Percentiles rank a stretch among this genome's conserved stretches.
phyloP scores from a whole-genome alignment of 371 early-diverging fungal species.

The Mortierella sp. region DNA sequence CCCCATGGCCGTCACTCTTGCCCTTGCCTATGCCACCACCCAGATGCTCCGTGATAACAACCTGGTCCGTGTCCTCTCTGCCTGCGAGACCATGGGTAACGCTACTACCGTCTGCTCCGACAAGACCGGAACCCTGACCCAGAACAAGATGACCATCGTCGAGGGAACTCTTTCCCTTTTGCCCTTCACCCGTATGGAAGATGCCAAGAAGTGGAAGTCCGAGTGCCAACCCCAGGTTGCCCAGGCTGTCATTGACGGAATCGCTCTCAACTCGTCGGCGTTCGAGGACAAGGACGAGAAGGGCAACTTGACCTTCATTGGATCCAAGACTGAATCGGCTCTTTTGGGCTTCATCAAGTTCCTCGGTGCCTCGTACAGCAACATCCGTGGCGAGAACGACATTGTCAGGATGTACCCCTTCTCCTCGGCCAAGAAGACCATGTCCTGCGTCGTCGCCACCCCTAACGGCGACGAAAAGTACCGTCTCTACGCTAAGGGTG shows the following conservation, averaged over 20 bases:
- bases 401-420: constrained; percentile 80
- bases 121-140: constrained; percentile 93
- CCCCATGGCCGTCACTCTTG: constrained; percentile 83
- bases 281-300: constrained; percentile 86
- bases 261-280: constrained; percentile 92
- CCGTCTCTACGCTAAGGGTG: constrained; percentile 85
- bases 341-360: constrained; percentile 80
- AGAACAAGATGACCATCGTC: constrained; percentile 95
- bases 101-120: constrained; percentile 95
- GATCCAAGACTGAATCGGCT: constrained; percentile 96
- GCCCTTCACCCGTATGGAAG: constrained; percentile 57
- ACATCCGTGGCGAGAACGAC: constrained; percentile 67
- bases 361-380: constrained; percentile 74
- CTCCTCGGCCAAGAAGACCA: constrained; percentile 85
- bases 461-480: constrained; percentile 60
- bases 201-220: constrained; percentile 62
- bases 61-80: constrained; percentile 87
- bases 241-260: constrained; percentile 69
- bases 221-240: constrained; percentile 56
- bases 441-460: constrained; percentile 77
- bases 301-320: constrained; percentile 81
- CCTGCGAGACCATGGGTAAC: constrained; percentile 96
- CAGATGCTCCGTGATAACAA: constrained; percentile 94
- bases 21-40: constrained; percentile 81
- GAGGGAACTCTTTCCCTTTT: constrained; percentile 71